Base-by-base conservation (phyloP, 2,329 filamentous ascomycete species). In the Exophiala dermatitidis region DNA sequence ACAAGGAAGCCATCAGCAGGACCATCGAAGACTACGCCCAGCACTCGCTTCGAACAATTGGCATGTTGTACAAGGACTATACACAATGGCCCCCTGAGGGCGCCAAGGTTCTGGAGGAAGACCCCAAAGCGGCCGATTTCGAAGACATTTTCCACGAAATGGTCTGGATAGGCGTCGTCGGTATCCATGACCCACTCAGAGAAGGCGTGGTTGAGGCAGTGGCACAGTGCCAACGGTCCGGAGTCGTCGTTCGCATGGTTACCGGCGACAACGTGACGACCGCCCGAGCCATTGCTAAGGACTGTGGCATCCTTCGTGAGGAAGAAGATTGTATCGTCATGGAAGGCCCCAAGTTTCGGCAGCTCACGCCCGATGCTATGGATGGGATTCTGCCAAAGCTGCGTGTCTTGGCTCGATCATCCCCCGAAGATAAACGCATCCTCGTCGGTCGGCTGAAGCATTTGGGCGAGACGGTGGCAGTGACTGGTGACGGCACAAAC, bases 161-260 rank as follows among this genome's bases (percentile, higher is more conserved):
- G 80, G 82, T 79, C 3, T 86, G 89, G 72, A 71, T 89, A 60
- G 82, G 82, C 12, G 74, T 88, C 38, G 83, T 86, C 46, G 85
- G 85, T 61, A 88, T 89, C 64, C 84, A 88, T 65, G 85, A 89
- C 67, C 85, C 85, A 33, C 78, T 88, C 12, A 76, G 85, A 52
- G 76, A 78, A 4, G 83, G 84, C 60, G 85, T 88, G 26, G 75
- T 80, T 9, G 77, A 81, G 45, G 85, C 85, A 42, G 85, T 89
- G 50, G 72, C 74, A 54, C 80, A 80, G 64, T 87, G 84, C 57
- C 79, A 83, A 60, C 75, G 75, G 29, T 85, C 85, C 12, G 85
- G 85, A 50, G 84, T 89, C 10, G 75, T 81, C 51, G 83, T 87
- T 45, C 83, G 84, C 62, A 86, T 87, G 83, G 84, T 87, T 46